phyloP scores from a whole-genome alignment of 1,284 basidiomycete genomes.

The Schizopora paradoxa region DNA sequence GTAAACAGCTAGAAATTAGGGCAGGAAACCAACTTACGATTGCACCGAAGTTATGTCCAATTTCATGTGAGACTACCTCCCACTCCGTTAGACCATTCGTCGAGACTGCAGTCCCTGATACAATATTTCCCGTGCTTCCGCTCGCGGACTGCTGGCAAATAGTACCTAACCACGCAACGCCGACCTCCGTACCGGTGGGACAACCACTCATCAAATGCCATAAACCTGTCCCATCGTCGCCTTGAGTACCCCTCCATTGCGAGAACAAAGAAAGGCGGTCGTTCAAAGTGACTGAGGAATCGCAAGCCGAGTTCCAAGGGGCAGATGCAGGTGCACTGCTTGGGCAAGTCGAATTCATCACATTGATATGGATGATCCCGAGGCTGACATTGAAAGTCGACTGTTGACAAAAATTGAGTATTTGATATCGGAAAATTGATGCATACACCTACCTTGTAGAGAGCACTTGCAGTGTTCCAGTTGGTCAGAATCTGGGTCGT shows the following conservation, averaged over 20 bases:
- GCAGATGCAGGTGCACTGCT: constrained; percentile 37
- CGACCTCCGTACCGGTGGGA: constrained; percentile 79
- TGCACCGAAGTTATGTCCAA: constrained; percentile 89
- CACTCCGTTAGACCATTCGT: constrained; percentile 70
- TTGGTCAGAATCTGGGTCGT: constrained; percentile 71
- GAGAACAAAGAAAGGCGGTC: constrained; percentile 77
- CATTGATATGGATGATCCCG: constrained; percentile 75
- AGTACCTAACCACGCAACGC: constrained; percentile 86
- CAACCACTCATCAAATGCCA: constrained; percentile 92
- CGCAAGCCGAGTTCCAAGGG: constrained; percentile 60
- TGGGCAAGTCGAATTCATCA: constrained; percentile 60
- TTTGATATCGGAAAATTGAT: background rate
- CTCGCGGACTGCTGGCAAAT: constrained; percentile 56
- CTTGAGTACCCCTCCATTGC: constrained; percentile 73
- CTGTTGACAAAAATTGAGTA: constrained; percentile 20
- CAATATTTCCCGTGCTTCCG: constrained; percentile 43
- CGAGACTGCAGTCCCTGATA: constrained; percentile 83
- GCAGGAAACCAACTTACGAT: too few relatives aligned
- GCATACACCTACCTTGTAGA: constrained; percentile 58
- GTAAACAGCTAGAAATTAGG: background rate
- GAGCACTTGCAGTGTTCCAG: constrained; percentile 72
- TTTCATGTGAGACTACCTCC: constrained; percentile 86
- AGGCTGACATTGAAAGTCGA: constrained; percentile 82
- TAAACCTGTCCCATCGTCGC: constrained; percentile 70
- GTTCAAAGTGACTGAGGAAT: constrained; percentile 49